Conservation (phyloP, 495 filamentous ascomycete species). For the Neurospora sp. region DNA sequence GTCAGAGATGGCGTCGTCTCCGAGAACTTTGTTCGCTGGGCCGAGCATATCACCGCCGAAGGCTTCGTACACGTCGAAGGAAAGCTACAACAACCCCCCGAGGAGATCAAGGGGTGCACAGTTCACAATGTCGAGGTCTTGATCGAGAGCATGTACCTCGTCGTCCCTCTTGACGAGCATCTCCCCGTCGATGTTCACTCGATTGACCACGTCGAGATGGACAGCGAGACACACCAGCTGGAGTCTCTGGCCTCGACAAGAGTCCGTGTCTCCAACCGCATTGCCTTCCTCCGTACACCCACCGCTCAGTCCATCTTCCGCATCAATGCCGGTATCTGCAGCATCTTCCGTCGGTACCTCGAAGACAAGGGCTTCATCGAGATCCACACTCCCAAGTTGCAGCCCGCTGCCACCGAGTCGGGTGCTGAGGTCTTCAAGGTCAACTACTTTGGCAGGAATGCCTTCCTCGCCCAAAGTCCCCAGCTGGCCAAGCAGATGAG, state of each 20-base stretch:
- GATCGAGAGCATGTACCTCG: constrained; percentile 66
- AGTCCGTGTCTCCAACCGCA: constrained; percentile 63
- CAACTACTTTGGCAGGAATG: constrained; percentile 83
- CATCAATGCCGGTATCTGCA: constrained; percentile 61
- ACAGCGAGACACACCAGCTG: constrained; percentile 29
- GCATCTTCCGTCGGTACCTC: constrained; percentile 70
- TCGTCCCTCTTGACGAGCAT: constrained; percentile 47
- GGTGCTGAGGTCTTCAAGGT: constrained; percentile 91
- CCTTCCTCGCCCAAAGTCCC: constrained; percentile 85
- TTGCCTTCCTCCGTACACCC: constrained; percentile 76
- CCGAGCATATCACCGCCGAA: constrained; percentile 66
- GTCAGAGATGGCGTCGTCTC: constrained; percentile 44
- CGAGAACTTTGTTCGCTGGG: constrained; percentile 86
- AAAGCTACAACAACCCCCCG: constrained; percentile 59
- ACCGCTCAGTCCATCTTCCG: constrained; percentile 84
- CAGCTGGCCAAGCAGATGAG: constrained; percentile 93
- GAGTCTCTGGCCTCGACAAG: constrained; percentile 30
- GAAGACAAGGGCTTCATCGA: constrained; percentile 72
- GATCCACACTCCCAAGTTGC: constrained; percentile 88
- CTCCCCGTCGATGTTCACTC: constrained; percentile 60
- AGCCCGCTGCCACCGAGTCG: constrained; percentile 83
- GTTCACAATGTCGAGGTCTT: constrained; percentile 69
- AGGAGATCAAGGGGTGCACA: constrained; percentile 67
- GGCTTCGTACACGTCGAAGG: constrained; percentile 72
- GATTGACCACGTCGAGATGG: constrained; percentile 31